These are phyloP conservation scores for Zarea fungicola DNA, from an alignment of 2,329 filamentous ascomycete genomes.

Conservation along the genomic window DNA sequence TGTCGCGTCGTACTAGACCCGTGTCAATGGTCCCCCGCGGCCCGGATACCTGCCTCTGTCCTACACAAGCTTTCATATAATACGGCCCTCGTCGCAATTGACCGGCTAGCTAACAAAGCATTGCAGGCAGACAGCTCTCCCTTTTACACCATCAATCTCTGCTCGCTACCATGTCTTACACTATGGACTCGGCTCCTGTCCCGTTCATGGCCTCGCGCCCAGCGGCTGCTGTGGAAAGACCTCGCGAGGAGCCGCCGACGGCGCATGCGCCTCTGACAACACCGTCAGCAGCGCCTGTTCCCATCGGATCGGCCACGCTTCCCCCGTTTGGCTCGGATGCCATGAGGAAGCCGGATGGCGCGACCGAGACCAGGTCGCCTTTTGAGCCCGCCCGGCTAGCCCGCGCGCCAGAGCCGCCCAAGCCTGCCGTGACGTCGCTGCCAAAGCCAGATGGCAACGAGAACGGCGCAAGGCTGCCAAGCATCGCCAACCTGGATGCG, in stretches of 20 bases:
- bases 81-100: too few species aligned
- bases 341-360: neutral
- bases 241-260: neutral
- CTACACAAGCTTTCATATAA: too few species aligned
- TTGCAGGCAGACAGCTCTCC: too few species aligned
- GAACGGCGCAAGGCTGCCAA: neutral
- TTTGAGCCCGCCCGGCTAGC: neutral
- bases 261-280: neutral
- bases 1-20: too few species aligned
- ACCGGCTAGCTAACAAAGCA: too few species aligned
- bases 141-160: too few species aligned
- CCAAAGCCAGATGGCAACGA: neutral
- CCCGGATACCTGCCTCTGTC: too few species aligned
- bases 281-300: neutral
- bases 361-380: neutral
- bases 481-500: constrained; percentile 6
- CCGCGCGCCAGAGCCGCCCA: neutral
- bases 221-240: neutral
- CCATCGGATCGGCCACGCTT: neutral
- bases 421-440: neutral
- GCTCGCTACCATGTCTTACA: constrained; percentile 1
- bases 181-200: constrained; percentile 1
- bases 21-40: too few species aligned
- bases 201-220: constrained; percentile 1
- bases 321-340: neutral